Conservation (phyloP, 192 early-diverging fungal species). For the Podila epicladia region DNA sequence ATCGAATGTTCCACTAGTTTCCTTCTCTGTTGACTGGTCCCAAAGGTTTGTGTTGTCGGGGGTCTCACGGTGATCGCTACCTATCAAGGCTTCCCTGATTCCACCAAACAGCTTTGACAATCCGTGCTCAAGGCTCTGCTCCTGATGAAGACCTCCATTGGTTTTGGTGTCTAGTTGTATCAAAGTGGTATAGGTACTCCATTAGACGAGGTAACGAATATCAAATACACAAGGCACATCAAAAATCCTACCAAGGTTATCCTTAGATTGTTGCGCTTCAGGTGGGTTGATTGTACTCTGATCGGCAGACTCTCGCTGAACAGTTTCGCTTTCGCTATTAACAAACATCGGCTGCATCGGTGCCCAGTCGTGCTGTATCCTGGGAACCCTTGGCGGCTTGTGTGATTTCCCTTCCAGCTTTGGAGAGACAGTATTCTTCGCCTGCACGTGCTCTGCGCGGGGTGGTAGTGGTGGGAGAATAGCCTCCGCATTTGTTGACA, state of each 20-base stretch:
- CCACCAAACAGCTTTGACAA: background rate
- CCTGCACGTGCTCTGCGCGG: background rate
- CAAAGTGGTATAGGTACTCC: background rate
- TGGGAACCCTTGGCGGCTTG: background rate
- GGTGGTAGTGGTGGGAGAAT: slow-evolving; percentile 1
- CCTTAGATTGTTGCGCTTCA: background rate
- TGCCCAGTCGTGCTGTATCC: background rate
- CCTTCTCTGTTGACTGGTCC: no score
- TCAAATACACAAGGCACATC: background rate
- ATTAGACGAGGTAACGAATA: background rate
- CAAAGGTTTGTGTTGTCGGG: background rate
- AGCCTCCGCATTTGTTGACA: background rate
- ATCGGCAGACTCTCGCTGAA: background rate
- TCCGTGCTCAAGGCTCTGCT: background rate
- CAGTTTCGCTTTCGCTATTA: background rate
- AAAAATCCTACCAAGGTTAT: background rate
- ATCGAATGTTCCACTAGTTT: no score
- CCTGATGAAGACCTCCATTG: background rate
- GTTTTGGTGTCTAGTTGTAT: background rate
- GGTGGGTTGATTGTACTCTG: background rate
- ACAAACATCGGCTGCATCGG: background rate
- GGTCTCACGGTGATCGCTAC: background rate
- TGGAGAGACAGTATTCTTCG: background rate
- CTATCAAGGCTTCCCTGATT: background rate
- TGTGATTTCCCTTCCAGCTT: background rate